phyloP scores from a whole-genome alignment of 192 early-diverging fungal genomes.

The Helicostylum pulchrum region DNA sequence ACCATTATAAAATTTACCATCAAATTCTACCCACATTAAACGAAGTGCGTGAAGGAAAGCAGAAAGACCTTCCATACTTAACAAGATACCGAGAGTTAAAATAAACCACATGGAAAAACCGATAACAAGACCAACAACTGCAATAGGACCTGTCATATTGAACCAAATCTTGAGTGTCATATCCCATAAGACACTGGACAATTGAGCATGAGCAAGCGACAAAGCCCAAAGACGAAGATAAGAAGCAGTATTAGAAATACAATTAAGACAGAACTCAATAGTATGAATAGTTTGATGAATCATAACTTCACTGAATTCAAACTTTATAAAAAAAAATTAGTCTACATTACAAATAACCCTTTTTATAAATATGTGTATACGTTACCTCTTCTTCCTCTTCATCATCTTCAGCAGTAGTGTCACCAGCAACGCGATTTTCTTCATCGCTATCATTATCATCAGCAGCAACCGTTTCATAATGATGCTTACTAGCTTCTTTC shows the following conservation, averaged over 20 bases:
- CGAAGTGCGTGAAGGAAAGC: conserved; percentile 89
- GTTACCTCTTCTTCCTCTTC: conserved; percentile 40
- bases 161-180: conserved; percentile 77
- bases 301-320: conserved; percentile 96
- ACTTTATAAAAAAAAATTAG: conserved; percentile 46
- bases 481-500: conserved; percentile 78
- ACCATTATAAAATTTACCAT: conserved; percentile 95
- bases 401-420: conserved; percentile 63
- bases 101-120: conserved; percentile 89
- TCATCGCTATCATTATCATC: conserved; percentile 31
- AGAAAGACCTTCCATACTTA: conserved; percentile 86
- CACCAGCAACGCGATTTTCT: conserved; percentile 41
- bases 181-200: conserved; percentile 94
- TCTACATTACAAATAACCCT: background rate
- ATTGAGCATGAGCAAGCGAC: conserved; percentile 95
- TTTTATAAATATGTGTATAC: background rate
- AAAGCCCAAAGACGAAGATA: conserved; percentile 99
- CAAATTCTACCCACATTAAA: conserved; percentile 97
- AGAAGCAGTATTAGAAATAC: conserved; percentile 97
- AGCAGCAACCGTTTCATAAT: conserved; percentile 56
- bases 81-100: conserved; percentile 73
- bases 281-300: conserved; percentile 98
- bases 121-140: conserved; percentile 68
- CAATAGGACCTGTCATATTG: conserved; percentile 44
- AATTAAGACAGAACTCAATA: conserved; percentile 94